A percentile compares a stretch with the other conserved stretches of the same genome.
Evolutionary conservation across 768 basidiomycete genomes (phyloP).

Genomic region (Paxillus rubicundulus): DNA sequence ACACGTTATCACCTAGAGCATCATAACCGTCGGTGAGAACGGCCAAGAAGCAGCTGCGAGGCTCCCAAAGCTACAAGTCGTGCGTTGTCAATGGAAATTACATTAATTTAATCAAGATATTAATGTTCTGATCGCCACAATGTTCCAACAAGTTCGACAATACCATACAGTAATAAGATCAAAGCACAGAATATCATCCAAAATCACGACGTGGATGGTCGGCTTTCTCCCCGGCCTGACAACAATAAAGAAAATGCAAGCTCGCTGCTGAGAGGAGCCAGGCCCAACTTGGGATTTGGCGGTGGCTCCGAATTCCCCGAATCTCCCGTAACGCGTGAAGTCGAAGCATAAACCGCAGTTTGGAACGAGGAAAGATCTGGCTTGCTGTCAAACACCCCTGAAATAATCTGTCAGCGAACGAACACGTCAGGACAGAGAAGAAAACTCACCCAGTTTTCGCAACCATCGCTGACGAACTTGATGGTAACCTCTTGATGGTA

Average conservation of each 20-base stretch:
- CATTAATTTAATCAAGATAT: too few relatives aligned
- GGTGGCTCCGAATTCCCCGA: conserved; percentile 22
- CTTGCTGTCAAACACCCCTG: conserved; percentile 38
- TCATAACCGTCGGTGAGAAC: conserved; percentile 24
- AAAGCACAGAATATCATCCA: conserved; percentile 5
- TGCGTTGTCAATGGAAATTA: too few relatives aligned
- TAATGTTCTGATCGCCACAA: neutral
- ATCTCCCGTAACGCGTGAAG: conserved; percentile 6
- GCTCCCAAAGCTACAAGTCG: too few relatives aligned
- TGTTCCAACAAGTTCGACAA: too few relatives aligned
- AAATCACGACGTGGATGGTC: conserved; percentile 18
- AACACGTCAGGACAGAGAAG: neutral
- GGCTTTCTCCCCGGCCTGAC: conserved; percentile 13
- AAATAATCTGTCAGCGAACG: neutral
- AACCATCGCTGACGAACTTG: conserved; percentile 45
- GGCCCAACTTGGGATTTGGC: conserved; percentile 37
- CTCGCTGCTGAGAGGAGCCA: conserved; percentile 39
- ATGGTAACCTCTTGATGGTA: conserved; percentile 41
- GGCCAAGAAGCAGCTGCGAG: neutral
- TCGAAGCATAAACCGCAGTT: conserved; percentile 21
- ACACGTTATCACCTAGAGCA: conserved; percentile 65
- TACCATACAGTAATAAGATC: conserved; percentile 13
- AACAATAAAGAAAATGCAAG: conserved; percentile 26
- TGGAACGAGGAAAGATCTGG: conserved; percentile 34
- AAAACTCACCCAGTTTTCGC: conserved; percentile 35